Percentiles rank a stretch among this genome's conserved stretches.
These are phyloP conservation scores for Narthecium ossifragum DNA, from an alignment of 106 monocot species.

Conservation along the genomic window DNA sequence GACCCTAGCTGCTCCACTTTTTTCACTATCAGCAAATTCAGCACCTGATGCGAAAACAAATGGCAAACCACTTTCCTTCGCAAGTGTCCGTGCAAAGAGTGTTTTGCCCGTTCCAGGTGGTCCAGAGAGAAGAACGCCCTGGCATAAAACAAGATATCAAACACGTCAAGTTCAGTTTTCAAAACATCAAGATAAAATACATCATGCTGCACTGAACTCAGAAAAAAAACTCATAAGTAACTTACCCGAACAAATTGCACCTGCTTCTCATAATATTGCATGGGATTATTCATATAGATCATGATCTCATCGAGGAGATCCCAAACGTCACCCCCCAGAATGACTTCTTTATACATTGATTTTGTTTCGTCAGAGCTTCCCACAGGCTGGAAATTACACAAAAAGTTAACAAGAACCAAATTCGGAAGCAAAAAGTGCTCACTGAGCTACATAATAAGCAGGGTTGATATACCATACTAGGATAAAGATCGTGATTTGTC, in stretches of 20 bases:
- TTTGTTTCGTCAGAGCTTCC: constrained; percentile 44
- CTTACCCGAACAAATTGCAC: constrained; percentile 81
- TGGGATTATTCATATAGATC: constrained; percentile 94
- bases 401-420: too few species aligned
- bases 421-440: too few species aligned
- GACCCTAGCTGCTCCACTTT: constrained; percentile 86
- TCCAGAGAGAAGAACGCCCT: constrained; percentile 84
- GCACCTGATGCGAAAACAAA: constrained; percentile 93
- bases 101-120: constrained; percentile 95
- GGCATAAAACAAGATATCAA: constrained; percentile 3
- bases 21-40: constrained; percentile 89
- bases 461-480: too few species aligned
- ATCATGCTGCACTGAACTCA: not conserved
- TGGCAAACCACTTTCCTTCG: constrained; percentile 88
- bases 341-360: constrained; percentile 76
- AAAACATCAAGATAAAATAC: not conserved
- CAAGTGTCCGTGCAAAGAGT: constrained; percentile 79
- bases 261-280: constrained; percentile 88
- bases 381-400: constrained; percentile 54
- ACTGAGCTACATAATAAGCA: too few species aligned
- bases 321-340: constrained; percentile 89
- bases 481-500: too few species aligned
- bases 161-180: too few species aligned
- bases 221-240: not conserved
- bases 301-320: constrained; percentile 88